Conservation (phyloP, 1,139 yeast genomes). For the Candida tetrigidarum region DNA sequence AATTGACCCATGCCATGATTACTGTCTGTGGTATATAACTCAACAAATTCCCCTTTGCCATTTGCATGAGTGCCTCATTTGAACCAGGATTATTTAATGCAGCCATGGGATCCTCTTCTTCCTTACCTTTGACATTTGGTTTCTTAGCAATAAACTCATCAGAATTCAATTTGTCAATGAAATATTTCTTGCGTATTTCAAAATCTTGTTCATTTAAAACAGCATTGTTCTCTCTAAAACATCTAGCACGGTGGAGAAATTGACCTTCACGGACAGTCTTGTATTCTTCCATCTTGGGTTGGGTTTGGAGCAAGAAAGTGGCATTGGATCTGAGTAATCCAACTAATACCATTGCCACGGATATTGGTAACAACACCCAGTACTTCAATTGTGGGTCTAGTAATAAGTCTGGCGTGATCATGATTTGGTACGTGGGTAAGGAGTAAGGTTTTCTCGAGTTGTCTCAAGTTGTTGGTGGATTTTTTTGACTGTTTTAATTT, state of each 20-base stretch:
- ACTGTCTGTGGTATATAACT: slow-evolving; percentile 90
- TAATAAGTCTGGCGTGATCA: slow-evolving; percentile 37
- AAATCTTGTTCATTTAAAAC: slow-evolving; percentile 53
- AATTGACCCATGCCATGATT: slow-evolving; percentile 96
- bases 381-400: slow-evolving; percentile 82
- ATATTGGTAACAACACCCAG: slow-evolving; percentile 93
- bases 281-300: slow-evolving; percentile 56
- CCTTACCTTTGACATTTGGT: slow-evolving; percentile 44
- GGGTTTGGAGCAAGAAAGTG: slow-evolving; percentile 60
- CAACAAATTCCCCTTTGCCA: slow-evolving; percentile 82
- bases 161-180: slow-evolving; percentile 49
- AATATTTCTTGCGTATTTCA: slow-evolving; percentile 47
- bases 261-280: slow-evolving; percentile 65
- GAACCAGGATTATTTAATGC: slow-evolving; percentile 63
- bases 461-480: no score
- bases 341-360: slow-evolving; percentile 89
- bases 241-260: slow-evolving; percentile 58
- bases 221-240: slow-evolving; percentile 52
- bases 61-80: slow-evolving; percentile 75
- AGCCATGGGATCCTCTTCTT: slow-evolving; percentile 53
- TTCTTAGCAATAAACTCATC: slow-evolving; percentile 55
- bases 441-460: not conserved
- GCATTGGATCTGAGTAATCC: slow-evolving; percentile 79
- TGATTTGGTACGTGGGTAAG: slow-evolving; percentile 3
- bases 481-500: not conserved